A percentile compares a stretch with the other conserved stretches of the same genome.
phyloP scores from a whole-genome alignment of 208 protist species.

The Herpetomonas tarakana region DNA sequence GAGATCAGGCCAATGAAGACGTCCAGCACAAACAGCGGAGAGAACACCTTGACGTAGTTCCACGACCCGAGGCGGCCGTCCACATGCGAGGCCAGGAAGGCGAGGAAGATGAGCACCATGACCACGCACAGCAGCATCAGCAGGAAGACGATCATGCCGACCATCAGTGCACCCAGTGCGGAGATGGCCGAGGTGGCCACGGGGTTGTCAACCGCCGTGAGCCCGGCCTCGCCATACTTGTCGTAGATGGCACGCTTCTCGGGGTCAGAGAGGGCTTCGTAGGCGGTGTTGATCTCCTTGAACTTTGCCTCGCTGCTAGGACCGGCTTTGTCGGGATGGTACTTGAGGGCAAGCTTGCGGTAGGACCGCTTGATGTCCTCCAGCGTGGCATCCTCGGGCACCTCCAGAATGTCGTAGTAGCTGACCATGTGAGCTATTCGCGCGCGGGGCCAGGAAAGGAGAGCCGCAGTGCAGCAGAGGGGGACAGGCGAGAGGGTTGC shows the following conservation, averaged over 20 bases:
- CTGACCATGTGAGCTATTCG: no score
- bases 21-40: conserved; percentile 57
- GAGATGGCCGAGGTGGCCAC: conserved; percentile 23
- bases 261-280: conserved; percentile 94
- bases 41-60: conserved; percentile 78
- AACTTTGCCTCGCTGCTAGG: conserved; percentile 65
- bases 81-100: conserved; percentile 47
- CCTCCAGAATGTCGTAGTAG: conserved; percentile 76
- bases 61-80: conserved; percentile 41
- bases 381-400: conserved; percentile 47
- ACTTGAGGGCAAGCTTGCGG: conserved; percentile 60
- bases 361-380: conserved; percentile 87
- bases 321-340: conserved; percentile 88
- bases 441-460: no score
- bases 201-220: conserved; percentile 41
- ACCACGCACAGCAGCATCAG: conserved; percentile 19
- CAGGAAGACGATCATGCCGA: conserved; percentile 10
- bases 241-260: conserved; percentile 63
- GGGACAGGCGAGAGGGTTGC: no score
- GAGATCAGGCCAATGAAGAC: conserved; percentile 27
- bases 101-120: conserved; percentile 58
- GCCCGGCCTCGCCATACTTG: conserved; percentile 44
- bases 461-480: no score
- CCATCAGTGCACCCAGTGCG: conserved; percentile 12
- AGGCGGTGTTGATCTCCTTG: conserved; percentile 89